A percentile compares a stretch with the other conserved stretches of the same genome.
Evolutionary conservation across 352 stramenopile genomes (phyloP).

Genomic region (Phytophthora foliorum): DNA sequence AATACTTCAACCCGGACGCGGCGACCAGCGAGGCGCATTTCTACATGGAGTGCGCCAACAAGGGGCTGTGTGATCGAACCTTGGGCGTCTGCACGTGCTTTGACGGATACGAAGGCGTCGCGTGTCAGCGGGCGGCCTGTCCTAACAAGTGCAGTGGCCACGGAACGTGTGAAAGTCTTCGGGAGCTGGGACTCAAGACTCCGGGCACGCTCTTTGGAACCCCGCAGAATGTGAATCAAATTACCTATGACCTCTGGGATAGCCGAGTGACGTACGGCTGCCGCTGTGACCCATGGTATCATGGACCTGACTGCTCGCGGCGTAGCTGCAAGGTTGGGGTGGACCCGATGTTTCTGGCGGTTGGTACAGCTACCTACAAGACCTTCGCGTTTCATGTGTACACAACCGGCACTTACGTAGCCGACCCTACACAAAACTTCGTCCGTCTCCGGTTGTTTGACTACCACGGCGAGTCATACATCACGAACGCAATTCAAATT

Average conservation of each 20-base stretch:
- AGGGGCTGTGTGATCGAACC: constrained; percentile 91
- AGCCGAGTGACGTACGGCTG: constrained; percentile 85
- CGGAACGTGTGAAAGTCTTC: constrained; percentile 80
- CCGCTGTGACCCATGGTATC: constrained; percentile 91
- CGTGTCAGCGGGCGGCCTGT: constrained; percentile 85
- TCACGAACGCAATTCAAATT: constrained; percentile 66
- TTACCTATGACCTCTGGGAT: constrained; percentile 87
- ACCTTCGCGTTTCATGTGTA: constrained; percentile 63
- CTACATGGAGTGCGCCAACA: constrained; percentile 96
- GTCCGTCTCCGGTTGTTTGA: constrained; percentile 75
- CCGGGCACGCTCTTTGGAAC: constrained; percentile 52
- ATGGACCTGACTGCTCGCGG: constrained; percentile 82
- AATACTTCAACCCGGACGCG: constrained; percentile 73
- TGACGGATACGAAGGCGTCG: constrained; percentile 89
- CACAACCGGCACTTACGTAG: constrained; percentile 6
- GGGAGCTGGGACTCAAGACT: constrained; percentile 62
- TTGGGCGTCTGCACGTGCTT: constrained; percentile 91
- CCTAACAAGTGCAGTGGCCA: constrained; percentile 74
- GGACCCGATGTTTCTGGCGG: constrained; percentile 63
- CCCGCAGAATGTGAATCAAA: constrained; percentile 14
- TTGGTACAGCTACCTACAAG: constrained; percentile 49
- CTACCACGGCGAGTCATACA: constrained; percentile 71
- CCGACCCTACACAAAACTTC: constrained; percentile 29
- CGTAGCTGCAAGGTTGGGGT: constrained; percentile 77
- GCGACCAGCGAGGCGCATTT: constrained; percentile 77